Conservation (phyloP, 2,329 filamentous ascomycete genomes). For the Neurospora sp. region DNA sequence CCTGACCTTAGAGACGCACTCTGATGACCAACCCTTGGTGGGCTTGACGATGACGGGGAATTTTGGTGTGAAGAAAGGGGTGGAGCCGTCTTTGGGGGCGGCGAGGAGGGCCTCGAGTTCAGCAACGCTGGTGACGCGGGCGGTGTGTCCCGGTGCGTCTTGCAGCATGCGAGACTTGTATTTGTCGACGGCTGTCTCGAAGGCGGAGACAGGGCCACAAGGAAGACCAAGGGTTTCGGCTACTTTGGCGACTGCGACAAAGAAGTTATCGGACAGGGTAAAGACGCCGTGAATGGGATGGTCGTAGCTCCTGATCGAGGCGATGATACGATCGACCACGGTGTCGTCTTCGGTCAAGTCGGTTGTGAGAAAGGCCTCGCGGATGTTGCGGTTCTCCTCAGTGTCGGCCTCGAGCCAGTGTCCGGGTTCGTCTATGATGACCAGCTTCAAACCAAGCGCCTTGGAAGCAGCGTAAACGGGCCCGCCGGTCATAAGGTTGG, state of each 20-base stretch:
- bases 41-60: slow-evolving; percentile 18
- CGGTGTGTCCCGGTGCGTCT: slow-evolving; percentile 13
- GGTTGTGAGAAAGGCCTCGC: slow-evolving; percentile 15
- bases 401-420: slow-evolving; percentile 17
- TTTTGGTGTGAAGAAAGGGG: slow-evolving; percentile 5
- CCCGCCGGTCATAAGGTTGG: slow-evolving; percentile 14
- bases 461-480: slow-evolving; percentile 13
- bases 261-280: slow-evolving; percentile 19
- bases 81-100: not conserved
- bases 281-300: slow-evolving; percentile 17
- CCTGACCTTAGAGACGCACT: slow-evolving; percentile 17
- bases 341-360: slow-evolving; percentile 18
- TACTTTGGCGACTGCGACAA: slow-evolving; percentile 13
- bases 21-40: slow-evolving; percentile 18
- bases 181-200: slow-evolving; percentile 17
- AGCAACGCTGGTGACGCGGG: slow-evolving; percentile 8
- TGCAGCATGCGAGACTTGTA: slow-evolving; percentile 16
- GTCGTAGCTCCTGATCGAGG: not conserved
- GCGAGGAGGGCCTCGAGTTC: slow-evolving; percentile 12
- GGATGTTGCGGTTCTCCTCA: slow-evolving; percentile 10
- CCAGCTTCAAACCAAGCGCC: slow-evolving; percentile 14
- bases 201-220: slow-evolving; percentile 12
- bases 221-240: slow-evolving; percentile 12
- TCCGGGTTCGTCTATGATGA: slow-evolving; percentile 15
- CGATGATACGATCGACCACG: not conserved